phyloP scores from a whole-genome alignment of 371 early-diverging fungal genomes.

The Saksenaea vasiformis region DNA sequence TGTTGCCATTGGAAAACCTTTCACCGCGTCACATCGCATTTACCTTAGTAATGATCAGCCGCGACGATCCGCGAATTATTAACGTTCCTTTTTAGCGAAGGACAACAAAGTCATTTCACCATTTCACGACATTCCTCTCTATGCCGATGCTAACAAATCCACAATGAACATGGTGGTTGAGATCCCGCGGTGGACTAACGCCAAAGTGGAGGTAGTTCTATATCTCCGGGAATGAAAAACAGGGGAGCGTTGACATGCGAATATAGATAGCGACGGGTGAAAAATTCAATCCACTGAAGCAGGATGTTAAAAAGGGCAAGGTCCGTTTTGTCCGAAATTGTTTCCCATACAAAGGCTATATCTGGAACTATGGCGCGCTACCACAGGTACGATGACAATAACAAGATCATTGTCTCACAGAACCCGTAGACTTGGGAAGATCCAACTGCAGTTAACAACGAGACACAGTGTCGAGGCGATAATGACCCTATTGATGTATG shows the following conservation, averaged over 20 bases:
- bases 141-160: constrained; percentile 80
- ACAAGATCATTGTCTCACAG: background rate
- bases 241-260: background rate
- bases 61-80: background rate
- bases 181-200: constrained; percentile 99
- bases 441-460: constrained; percentile 81
- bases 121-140: constrained; percentile 99
- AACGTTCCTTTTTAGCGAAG: constrained; percentile 47
- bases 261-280: constrained; percentile 88
- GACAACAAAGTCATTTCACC: constrained; percentile 84
- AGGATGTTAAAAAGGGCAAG: constrained; percentile 99
- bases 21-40: constrained; percentile 2
- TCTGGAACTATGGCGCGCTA: constrained; percentile 99
- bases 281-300: constrained; percentile 97
- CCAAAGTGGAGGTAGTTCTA: constrained; percentile 92
- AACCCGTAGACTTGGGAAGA: constrained; percentile 95
- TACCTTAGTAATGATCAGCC: background rate
- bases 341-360: constrained; percentile 99
- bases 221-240: background rate
- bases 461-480: constrained; percentile 93
- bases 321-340: constrained; percentile 98
- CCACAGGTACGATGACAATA: constrained; percentile 69
- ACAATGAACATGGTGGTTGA: constrained; percentile 98
- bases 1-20: background rate
- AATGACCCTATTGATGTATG: constrained; percentile 98